These are phyloP conservation scores for Claviceps digitariae DNA, from an alignment of 2,329 filamentous ascomycete species.

Conservation along the genomic window DNA sequence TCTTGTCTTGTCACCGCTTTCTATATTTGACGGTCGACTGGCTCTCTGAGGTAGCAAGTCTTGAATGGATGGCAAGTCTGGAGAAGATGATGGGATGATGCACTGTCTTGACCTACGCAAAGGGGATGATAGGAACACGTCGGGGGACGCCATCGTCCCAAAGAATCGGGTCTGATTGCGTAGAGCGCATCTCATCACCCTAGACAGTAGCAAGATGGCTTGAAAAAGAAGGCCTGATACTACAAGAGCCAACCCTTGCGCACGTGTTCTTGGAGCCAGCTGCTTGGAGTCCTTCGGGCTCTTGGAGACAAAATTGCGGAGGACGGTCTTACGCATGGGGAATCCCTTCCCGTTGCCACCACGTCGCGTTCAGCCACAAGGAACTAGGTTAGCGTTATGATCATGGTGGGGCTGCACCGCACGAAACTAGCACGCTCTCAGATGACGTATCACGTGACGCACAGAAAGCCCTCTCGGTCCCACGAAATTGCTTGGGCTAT, in stretches of 20 bases:
- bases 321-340: not conserved
- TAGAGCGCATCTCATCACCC: conserved; percentile 30
- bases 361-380: conserved; percentile 2
- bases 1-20: conserved; percentile 23
- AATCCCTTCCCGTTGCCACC: not conserved
- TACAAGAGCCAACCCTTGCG: not conserved
- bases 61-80: conserved; percentile 38
- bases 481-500: conserved; percentile 22
- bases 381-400: not conserved
- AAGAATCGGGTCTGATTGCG: conserved; percentile 23
- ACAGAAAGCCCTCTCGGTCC: conserved; percentile 22
- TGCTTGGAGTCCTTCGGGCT: not conserved
- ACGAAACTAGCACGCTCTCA: conserved; percentile 22
- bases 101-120: conserved; percentile 18
- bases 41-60: conserved; percentile 29
- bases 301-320: not conserved
- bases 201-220: conserved; percentile 17
- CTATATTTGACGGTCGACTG: conserved; percentile 19
- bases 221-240: not conserved
- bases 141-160: conserved; percentile 20
- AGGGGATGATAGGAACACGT: conserved; percentile 19
- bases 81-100: conserved; percentile 32
- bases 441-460: conserved; percentile 21
- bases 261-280: not conserved
- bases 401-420: not conserved